Percentiles rank a stretch among this genome's conserved stretches.
Evolutionary conservation across 2,329 filamentous ascomycete species (phyloP).

Genomic region (Colletotrichum falcatum): DNA sequence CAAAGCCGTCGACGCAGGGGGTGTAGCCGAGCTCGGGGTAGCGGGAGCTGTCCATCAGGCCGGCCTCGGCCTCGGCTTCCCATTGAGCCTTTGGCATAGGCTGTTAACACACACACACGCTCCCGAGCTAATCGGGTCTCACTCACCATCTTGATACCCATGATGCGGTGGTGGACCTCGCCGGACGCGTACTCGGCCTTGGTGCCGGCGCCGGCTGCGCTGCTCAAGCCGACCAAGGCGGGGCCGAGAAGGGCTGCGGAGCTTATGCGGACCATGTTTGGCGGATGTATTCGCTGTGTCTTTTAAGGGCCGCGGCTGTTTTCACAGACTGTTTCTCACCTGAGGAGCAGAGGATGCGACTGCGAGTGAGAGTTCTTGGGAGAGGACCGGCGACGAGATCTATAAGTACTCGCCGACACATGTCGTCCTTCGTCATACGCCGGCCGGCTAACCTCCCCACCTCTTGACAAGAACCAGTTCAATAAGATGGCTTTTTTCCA

Average conservation of each 20-base stretch:
- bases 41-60: slow-evolving; percentile 50
- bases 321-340: slow-evolving; percentile 1
- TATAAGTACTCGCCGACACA: slow-evolving; percentile 5
- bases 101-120: background rate
- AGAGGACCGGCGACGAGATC: background rate
- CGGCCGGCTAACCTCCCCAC: background rate
- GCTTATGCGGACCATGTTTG: slow-evolving; percentile 43
- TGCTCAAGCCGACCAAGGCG: slow-evolving; percentile 41
- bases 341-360: background rate
- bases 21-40: slow-evolving; percentile 55
- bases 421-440: background rate
- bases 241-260: slow-evolving; percentile 42
- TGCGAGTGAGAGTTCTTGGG: background rate
- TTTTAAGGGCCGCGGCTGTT: slow-evolving; percentile 13
- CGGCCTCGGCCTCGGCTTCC: slow-evolving; percentile 50
- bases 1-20: slow-evolving; percentile 57
- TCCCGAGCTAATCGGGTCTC: background rate
- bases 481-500: background rate
- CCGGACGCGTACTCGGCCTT: slow-evolving; percentile 44
- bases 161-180: slow-evolving; percentile 43
- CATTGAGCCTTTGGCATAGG: slow-evolving; percentile 46
- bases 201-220: slow-evolving; percentile 44
- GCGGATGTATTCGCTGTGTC: slow-evolving; percentile 8
- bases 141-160: slow-evolving; percentile 45
- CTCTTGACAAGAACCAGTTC: background rate